phyloP scores from a whole-genome alignment of 441 rosid genomes.

The Capsella rubella region DNA sequence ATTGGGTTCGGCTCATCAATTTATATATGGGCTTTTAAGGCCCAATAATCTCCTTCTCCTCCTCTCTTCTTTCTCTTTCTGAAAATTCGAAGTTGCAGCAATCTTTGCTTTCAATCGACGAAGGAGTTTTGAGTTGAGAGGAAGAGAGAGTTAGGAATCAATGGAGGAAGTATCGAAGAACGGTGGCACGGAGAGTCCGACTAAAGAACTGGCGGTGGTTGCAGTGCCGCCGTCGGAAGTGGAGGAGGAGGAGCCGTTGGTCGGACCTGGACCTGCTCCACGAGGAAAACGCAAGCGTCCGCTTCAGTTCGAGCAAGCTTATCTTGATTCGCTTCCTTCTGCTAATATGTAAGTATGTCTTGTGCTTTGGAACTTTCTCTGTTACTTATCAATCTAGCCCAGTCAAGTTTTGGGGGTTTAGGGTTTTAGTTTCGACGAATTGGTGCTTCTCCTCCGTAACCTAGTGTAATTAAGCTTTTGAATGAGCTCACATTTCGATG shows the following conservation, averaged over 20 bases:
- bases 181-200: slow-evolving; percentile 47
- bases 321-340: slow-evolving; percentile 86
- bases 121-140: not conserved
- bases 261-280: slow-evolving; percentile 88
- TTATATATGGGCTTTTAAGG: not conserved
- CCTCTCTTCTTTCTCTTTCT: slow-evolving; percentile 15
- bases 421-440: slow-evolving; percentile 17
- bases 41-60: slow-evolving; percentile 5
- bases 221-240: slow-evolving; percentile 35
- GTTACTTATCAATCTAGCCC: not conserved
- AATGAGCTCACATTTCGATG: not conserved
- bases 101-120: slow-evolving; percentile 8
- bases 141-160: slow-evolving; percentile 6
- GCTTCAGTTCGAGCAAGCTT: slow-evolving; percentile 92
- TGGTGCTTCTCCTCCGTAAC: not conserved
- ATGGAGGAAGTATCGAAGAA: slow-evolving; percentile 71
- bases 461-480: not conserved
- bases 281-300: slow-evolving; percentile 79
- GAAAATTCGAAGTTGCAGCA: not conserved
- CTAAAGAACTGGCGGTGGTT: slow-evolving; percentile 45
- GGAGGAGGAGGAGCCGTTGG: slow-evolving; percentile 53
- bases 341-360: slow-evolving; percentile 68
- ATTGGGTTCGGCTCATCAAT: not conserved
- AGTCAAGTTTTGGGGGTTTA: slow-evolving; percentile 19
- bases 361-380: not conserved